Percentiles rank a stretch among this genome's conserved stretches.
Conservation (phyloP, 2,329 filamentous ascomycete genomes). For the Cryphonectria parasitica region DNA sequence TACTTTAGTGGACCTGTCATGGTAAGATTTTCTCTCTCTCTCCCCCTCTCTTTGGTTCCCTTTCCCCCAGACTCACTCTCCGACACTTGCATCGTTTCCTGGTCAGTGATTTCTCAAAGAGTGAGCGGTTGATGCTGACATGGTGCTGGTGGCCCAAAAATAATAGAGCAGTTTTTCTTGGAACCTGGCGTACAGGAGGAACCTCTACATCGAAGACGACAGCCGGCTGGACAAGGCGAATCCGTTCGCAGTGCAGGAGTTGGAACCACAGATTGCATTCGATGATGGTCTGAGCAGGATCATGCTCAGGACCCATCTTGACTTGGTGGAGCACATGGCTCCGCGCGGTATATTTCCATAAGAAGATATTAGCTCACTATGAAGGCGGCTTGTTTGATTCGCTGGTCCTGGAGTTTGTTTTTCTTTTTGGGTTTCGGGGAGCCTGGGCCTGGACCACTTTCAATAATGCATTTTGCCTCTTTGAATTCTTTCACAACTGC, state of each 20-base stretch:
- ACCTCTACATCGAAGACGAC: constrained; percentile 12
- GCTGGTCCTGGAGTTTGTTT: not conserved
- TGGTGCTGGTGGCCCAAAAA: not conserved
- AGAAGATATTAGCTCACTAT: not conserved
- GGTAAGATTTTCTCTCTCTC: not conserved
- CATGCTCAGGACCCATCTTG: constrained; percentile 9
- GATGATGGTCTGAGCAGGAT: constrained; percentile 22
- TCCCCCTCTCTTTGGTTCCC: too few species aligned
- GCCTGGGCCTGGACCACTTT: not conserved
- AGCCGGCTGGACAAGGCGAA: constrained; percentile 9
- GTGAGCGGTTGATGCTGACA: not conserved
- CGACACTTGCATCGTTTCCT: not conserved
- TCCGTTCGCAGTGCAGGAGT: constrained; percentile 16
- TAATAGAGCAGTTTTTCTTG: constrained; percentile 21
- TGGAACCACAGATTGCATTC: not conserved
- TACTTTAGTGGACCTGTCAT: constrained; percentile 14
- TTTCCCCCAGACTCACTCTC: too few species aligned
- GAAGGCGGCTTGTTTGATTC: not conserved
- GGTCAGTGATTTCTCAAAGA: not conserved
- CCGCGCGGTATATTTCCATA: constrained; percentile 17
- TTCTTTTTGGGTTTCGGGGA: not conserved
- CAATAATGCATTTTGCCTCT: constrained; percentile 18
- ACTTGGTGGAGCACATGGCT: constrained; percentile 7
- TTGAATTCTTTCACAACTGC: not conserved
- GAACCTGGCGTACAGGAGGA: constrained; percentile 19